Conservation (phyloP, 179 eudicot genomes). For the Heliamphora pulchella region DNA sequence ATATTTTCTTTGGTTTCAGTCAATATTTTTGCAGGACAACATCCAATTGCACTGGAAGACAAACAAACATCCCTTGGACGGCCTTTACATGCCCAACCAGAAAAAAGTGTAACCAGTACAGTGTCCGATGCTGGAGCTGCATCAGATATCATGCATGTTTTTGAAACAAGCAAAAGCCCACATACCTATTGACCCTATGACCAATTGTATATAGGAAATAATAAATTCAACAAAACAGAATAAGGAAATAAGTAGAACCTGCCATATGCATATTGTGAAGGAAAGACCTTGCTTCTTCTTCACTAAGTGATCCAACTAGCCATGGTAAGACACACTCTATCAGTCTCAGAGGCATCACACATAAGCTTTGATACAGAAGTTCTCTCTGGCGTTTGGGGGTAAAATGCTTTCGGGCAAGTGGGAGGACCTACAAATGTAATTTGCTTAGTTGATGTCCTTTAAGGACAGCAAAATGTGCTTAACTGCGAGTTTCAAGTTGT, state of each 20-base stretch:
- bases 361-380: conserved; percentile 76
- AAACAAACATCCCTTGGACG: conserved; percentile 51
- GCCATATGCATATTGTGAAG: conserved; percentile 79
- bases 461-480: background rate
- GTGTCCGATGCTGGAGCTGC: conserved; percentile 79
- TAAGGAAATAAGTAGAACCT: conserved; percentile 35
- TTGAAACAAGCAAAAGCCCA: background rate
- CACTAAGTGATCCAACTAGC: conserved; percentile 68
- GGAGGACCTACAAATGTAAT: conserved; percentile 51
- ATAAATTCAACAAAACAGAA: background rate
- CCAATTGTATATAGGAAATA: background rate
- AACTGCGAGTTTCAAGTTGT: background rate
- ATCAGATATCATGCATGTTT: conserved; percentile 20
- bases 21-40: conserved; percentile 52
- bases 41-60: conserved; percentile 55
- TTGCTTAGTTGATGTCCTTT: conserved; percentile 2
- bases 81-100: conserved; percentile 98
- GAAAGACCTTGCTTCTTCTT: conserved; percentile 64
- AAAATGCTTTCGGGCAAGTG: conserved; percentile 72
- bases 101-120: conserved; percentile 80
- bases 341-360: conserved; percentile 83
- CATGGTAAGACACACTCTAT: conserved; percentile 90
- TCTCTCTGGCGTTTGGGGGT: conserved; percentile 63
- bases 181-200: background rate
- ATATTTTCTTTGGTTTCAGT: conserved; percentile 25